Evolutionary conservation across 768 basidiomycete species (phyloP), one percentile per base, ranked within the genome.

Genomic region (Phylloporus rhodoxanthus): DNA sequence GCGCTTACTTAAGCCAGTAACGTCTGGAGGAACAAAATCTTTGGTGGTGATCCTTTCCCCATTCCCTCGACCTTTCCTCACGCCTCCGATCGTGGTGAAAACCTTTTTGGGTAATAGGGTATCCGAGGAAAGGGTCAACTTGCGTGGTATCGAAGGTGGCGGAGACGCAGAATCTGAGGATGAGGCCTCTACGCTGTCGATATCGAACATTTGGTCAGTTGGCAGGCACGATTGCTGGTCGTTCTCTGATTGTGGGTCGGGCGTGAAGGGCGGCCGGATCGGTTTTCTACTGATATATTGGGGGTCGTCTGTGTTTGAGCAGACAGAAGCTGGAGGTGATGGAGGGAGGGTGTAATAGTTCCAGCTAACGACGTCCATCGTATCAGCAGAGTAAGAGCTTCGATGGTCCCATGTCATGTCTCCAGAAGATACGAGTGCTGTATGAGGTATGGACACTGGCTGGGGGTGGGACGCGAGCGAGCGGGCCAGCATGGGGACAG

Each of bases 11-110:
- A 93, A 77, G 43, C 91, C 91, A 51, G 82, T 79, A 51, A 92
- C 90, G 64, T 93, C 90, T 43, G 91, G 91, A 10, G 90, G 89
- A 17, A 93, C 66, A 60, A 92, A 93, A 66, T 91, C 89, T 70
- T 86, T 90, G 66, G 79, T 85, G 30, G 71, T 76, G 57, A 79
- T 70, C 51, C 77, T 69, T 43, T 75, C 74, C 30, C 71, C 76
- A 21, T 57, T 62, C 9, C 70, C 71, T n/a, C 78, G 76, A 8
- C 69, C 67, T 64, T 76, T 79, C 68, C 77, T 80, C 33, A 62
- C 52, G 13, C 37, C 57, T 28, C 72, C 62, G 8, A 76, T 73
- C 45, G 71, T 73, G 5, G 78, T 69, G 64, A 80, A 75, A 57
- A 79, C 74, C 46, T 61, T 63, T 43, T 63, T 67, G 8, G 67